Evolutionary conservation across 2,329 filamentous ascomycete species (phyloP).

Genomic region (Fusarium caatingaense): DNA sequence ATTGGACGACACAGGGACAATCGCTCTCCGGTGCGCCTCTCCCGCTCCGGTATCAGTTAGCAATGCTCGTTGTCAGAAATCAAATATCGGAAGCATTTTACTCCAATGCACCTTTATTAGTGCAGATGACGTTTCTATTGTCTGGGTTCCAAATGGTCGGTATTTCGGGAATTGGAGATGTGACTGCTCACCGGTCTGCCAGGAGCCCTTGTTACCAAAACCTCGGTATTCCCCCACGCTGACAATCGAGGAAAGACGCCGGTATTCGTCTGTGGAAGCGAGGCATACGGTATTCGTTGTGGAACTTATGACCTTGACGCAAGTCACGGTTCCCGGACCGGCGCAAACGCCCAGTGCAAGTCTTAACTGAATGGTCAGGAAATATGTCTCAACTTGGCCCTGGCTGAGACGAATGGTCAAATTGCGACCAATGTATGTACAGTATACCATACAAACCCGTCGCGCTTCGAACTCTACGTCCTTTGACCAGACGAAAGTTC

Average conservation of each 20-base stretch:
- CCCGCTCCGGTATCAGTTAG: conserved; percentile 17
- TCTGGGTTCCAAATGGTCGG: conserved; percentile 30
- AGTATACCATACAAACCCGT: background rate
- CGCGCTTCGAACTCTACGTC: background rate
- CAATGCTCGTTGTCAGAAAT: conserved; percentile 21
- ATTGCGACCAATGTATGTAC: background rate
- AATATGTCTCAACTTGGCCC: background rate
- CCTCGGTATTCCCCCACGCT: conserved; percentile 36
- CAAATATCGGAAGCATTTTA: conserved; percentile 18
- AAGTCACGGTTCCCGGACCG: background rate
- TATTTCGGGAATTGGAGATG: conserved; percentile 30
- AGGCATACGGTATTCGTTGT: conserved; percentile 4
- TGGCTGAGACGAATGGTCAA: background rate
- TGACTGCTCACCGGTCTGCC: conserved; percentile 42
- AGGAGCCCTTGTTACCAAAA: conserved; percentile 39
- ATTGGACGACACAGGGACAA: conserved; percentile 5
- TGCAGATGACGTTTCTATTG: conserved; percentile 23
- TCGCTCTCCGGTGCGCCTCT: conserved; percentile 19
- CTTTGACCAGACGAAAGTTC: background rate
- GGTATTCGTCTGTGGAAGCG: conserved; percentile 15
- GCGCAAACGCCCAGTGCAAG: background rate
- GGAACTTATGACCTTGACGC: background rate
- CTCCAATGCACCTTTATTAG: conserved; percentile 12
- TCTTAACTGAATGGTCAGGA: background rate
- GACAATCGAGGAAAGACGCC: conserved; percentile 19